A percentile compares a stretch with the other conserved stretches of the same genome.
Conservation (phyloP, 2,329 filamentous ascomycete species). For the Conoideocrella luteorostrata region DNA sequence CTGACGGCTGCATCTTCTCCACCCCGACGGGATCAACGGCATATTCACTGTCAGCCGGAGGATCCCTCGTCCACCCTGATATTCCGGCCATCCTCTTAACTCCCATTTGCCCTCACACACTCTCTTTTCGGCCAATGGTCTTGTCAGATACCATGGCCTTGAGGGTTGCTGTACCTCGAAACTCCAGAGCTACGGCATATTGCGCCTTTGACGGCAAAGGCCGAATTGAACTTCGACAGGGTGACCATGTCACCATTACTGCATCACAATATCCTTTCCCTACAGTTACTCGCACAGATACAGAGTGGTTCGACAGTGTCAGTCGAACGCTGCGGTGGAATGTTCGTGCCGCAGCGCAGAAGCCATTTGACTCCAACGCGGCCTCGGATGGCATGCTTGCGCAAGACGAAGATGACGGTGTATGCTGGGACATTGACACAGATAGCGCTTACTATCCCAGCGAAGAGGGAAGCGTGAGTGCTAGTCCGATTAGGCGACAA, state of each 20-base stretch:
- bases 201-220: constrained; percentile 97
- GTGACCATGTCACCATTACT: constrained; percentile 93
- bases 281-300: constrained; percentile 81
- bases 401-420: constrained; percentile 47
- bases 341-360: constrained; percentile 83
- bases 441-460: constrained; percentile 67
- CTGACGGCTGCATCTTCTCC: constrained; percentile 95
- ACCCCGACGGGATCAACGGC: constrained; percentile 93
- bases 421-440: constrained; percentile 92
- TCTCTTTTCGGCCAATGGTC: constrained; percentile 97
- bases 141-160: constrained; percentile 91
- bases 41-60: constrained; percentile 92
- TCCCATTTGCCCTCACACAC: constrained; percentile 93
- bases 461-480: constrained; percentile 62
- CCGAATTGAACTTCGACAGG: constrained; percentile 84
- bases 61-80: constrained; percentile 91
- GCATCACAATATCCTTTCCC: constrained; percentile 96
- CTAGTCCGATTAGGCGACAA: constrained; percentile 63
- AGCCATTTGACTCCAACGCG: constrained; percentile 65
- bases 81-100: constrained; percentile 95
- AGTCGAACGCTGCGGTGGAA: constrained; percentile 93
- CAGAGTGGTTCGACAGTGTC: constrained; percentile 96
- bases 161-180: constrained; percentile 76
- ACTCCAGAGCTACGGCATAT: constrained; percentile 87
- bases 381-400: constrained; percentile 25